Evolutionary conservation across 495 filamentous ascomycete genomes (phyloP).

Genomic region (Aspergillus cavernicola): DNA sequence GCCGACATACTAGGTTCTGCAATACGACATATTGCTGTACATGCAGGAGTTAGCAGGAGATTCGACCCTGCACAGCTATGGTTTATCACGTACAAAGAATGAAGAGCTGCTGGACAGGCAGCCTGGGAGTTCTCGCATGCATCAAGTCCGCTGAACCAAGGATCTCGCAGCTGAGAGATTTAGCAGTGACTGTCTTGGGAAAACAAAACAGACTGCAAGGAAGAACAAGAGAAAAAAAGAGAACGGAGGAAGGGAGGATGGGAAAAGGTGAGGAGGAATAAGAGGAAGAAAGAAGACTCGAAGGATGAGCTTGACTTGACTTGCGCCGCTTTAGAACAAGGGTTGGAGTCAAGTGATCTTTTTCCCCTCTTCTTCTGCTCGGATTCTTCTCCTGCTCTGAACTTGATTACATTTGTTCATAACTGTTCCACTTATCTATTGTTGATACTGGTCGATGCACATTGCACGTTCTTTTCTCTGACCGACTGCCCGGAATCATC

Average conservation of each 20-base stretch:
- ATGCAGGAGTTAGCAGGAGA: background rate
- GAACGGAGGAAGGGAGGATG: constrained; percentile 1
- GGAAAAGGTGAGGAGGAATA: background rate
- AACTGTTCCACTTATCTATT: no score
- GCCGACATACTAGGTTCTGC: constrained; percentile 63
- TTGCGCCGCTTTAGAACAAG: constrained; percentile 1
- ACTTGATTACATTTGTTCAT: background rate
- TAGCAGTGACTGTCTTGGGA: no score
- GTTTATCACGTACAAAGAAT: constrained; percentile 58
- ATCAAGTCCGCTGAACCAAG: constrained; percentile 2
- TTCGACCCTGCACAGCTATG: background rate
- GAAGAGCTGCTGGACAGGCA: constrained; percentile 50
- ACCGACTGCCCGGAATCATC: no score
- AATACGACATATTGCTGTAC: constrained; percentile 63
- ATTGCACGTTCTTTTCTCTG: no score
- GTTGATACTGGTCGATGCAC: no score
- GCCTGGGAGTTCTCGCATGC: constrained; percentile 32
- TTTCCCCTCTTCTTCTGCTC: background rate
- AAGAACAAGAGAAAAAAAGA: constrained; percentile 6
- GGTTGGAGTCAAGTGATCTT: constrained; percentile 13
- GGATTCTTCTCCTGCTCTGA: background rate
- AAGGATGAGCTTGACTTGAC: background rate
- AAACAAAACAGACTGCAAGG: background rate
- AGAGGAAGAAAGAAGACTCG: no score
- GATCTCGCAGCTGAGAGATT: no score